Evolutionary conservation across 1,284 basidiomycete genomes (phyloP).

Genomic region (Naganishia albida): DNA sequence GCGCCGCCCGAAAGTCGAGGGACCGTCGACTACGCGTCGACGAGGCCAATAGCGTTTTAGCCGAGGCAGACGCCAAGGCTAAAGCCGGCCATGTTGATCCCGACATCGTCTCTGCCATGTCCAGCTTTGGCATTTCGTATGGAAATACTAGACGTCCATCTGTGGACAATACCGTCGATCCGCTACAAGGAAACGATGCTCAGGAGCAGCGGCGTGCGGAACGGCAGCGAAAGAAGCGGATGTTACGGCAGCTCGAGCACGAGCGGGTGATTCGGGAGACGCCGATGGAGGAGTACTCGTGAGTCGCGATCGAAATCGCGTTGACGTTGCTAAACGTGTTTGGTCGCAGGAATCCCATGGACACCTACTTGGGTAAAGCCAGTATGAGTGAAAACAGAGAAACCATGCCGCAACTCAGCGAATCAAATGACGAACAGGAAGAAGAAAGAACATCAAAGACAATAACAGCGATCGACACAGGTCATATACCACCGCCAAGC

Average conservation of each 20-base stretch:
- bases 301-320: background rate
- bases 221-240: constrained; percentile 16
- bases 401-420: background rate
- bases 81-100: background rate
- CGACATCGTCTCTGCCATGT: constrained; percentile 12
- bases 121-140: constrained; percentile 23
- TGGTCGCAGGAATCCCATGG: constrained; percentile 13
- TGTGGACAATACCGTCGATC: background rate
- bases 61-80: background rate
- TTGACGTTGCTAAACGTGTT: background rate
- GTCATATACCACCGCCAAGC: background rate
- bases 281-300: constrained; percentile 25
- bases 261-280: constrained; percentile 21
- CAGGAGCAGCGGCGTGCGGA: constrained; percentile 10
- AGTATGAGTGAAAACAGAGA: background rate
- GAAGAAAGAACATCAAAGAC: background rate
- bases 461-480: background rate
- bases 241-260: constrained; percentile 23
- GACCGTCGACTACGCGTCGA: constrained; percentile 2
- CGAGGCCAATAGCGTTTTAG: background rate
- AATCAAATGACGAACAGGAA: constrained; percentile 9
- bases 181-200: background rate
- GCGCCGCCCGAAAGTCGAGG: background rate
- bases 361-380: constrained; percentile 1
- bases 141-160: background rate